These are phyloP conservation scores for Irpex sp. DNA, from an alignment of 1,284 basidiomycete species.

Conservation along the genomic window DNA sequence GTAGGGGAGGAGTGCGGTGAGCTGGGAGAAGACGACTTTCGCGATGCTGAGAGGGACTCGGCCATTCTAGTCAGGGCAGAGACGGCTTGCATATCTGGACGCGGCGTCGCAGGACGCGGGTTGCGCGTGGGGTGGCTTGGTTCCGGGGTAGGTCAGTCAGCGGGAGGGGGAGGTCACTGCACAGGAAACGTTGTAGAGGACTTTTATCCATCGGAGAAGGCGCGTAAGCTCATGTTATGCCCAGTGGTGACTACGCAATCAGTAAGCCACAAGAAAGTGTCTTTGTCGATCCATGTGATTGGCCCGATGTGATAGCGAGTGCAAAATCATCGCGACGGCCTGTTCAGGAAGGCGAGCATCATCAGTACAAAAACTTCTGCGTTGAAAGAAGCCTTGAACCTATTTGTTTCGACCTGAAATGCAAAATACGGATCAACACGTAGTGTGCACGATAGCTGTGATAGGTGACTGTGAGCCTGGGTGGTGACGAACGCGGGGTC, in stretches of 20 bases:
- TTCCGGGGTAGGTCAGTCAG: not conserved
- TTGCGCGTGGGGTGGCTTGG: not conserved
- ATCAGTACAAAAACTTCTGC: not conserved
- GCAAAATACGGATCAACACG: not conserved
- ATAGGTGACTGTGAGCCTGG: not conserved
- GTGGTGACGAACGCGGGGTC: slow-evolving; percentile 1
- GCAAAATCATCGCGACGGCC: not conserved
- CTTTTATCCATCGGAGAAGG: not conserved
- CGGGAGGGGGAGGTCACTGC: not conserved
- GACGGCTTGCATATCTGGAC: not conserved
- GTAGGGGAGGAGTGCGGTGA: not conserved
- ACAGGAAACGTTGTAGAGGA: not conserved
- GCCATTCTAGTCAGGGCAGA: not conserved
- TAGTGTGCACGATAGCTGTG: not conserved
- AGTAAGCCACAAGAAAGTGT: not conserved
- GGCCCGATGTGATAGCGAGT: not conserved
- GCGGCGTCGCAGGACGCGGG: not conserved
- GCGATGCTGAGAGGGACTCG: not conserved
- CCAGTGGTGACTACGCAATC: not conserved
- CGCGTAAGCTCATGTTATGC: not conserved
- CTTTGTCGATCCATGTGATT: not conserved
- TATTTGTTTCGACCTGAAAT: not conserved
- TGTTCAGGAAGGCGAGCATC: not conserved
- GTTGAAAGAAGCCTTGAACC: not conserved
- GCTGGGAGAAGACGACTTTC: not conserved